Evolutionary conservation across 2,329 filamentous ascomycete genomes (phyloP).

Genomic region (Fusarium phyllophilum): DNA sequence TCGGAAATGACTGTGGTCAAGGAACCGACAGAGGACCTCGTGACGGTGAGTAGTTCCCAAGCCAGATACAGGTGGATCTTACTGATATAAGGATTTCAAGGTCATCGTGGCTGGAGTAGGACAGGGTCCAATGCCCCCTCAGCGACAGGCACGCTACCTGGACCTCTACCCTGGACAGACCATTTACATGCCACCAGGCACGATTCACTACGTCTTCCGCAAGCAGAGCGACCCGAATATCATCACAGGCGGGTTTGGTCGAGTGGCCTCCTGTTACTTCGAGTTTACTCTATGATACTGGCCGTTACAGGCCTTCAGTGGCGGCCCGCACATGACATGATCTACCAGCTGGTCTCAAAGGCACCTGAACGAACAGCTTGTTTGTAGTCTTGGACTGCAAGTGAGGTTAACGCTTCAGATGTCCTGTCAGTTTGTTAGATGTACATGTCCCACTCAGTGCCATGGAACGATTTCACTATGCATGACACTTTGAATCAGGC

Average conservation of each 20-base stretch:
- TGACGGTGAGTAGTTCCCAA: not conserved
- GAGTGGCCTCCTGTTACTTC: not conserved
- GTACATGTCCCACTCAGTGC: not conserved
- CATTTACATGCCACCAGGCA: not conserved
- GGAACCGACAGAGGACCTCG: not conserved
- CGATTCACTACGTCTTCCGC: not conserved
- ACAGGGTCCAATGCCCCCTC: not conserved
- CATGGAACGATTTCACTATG: not conserved
- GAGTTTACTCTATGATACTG: not conserved
- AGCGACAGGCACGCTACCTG: not conserved
- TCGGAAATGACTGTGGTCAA: not conserved
- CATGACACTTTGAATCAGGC: not conserved
- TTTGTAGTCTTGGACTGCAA: not conserved
- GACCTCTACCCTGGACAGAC: not conserved
- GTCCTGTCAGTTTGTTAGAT: not conserved
- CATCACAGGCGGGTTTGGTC: not conserved
- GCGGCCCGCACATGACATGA: not conserved
- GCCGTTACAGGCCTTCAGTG: not conserved
- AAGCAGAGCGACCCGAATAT: not conserved
- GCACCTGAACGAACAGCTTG: not conserved
- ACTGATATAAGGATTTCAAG: not conserved
- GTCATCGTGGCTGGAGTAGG: not conserved
- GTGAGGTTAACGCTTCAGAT: not conserved
- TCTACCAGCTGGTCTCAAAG: not conserved
- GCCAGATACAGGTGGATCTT: not conserved